A percentile compares a stretch with the other conserved stretches of the same genome.
phyloP scores from a whole-genome alignment of 2,329 filamentous ascomycete species.

The Pleoardoris graminearum region DNA sequence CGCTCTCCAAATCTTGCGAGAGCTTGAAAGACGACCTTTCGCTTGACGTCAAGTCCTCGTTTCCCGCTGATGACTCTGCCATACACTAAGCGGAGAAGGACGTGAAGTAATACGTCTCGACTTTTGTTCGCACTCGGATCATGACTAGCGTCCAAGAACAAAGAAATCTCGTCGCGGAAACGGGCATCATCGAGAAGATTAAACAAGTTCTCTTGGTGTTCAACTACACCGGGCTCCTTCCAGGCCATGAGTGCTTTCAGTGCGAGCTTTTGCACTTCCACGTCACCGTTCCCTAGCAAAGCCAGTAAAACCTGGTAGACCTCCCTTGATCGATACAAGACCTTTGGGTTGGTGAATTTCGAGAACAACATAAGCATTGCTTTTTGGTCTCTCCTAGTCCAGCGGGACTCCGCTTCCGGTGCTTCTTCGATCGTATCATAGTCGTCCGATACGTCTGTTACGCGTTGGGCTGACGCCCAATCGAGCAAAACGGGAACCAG shows the following conservation, averaged over 20 bases:
- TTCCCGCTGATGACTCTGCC: slow-evolving; percentile 84
- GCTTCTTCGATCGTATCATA: slow-evolving; percentile 18
- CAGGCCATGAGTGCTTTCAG: slow-evolving; percentile 85
- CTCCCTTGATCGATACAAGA: slow-evolving; percentile 74
- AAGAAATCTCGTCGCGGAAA: slow-evolving; percentile 91
- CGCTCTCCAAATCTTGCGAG: slow-evolving; percentile 74
- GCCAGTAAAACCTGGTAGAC: slow-evolving; percentile 76
- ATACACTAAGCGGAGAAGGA: slow-evolving; percentile 85
- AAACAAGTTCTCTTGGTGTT: slow-evolving; percentile 83
- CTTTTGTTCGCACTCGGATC: slow-evolving; percentile 71
- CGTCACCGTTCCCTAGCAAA: slow-evolving; percentile 83
- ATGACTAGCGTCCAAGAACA: slow-evolving; percentile 75
- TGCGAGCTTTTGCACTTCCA: slow-evolving; percentile 82
- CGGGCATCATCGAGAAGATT: slow-evolving; percentile 87
- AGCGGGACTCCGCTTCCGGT: slow-evolving; percentile 43
- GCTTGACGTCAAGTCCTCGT: slow-evolving; percentile 77
- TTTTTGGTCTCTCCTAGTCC: slow-evolving; percentile 81
- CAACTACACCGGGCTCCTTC: slow-evolving; percentile 75
- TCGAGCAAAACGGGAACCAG: slow-evolving; percentile 84
- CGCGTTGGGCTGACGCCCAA: slow-evolving; percentile 60
- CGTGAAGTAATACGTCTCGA: slow-evolving; percentile 74
- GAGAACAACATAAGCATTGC: slow-evolving; percentile 79
- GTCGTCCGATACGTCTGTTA: slow-evolving; percentile 14
- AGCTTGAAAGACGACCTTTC: slow-evolving; percentile 73
- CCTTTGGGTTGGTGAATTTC: slow-evolving; percentile 83